Evolutionary conservation across 495 filamentous ascomycete genomes (phyloP).

Genomic region (Acidiella bohemica): DNA sequence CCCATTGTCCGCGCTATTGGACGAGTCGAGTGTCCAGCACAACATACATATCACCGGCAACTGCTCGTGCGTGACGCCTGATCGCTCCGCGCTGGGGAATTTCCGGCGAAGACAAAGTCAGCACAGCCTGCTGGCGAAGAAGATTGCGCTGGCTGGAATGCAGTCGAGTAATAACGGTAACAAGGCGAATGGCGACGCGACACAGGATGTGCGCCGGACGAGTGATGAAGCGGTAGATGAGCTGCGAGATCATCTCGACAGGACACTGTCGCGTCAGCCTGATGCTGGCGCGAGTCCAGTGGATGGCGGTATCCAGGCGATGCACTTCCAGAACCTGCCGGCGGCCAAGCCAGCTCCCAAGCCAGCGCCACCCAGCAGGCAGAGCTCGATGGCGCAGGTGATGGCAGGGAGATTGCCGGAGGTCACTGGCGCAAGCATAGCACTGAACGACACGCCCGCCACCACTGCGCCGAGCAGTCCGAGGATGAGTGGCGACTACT

Average conservation of each 20-base stretch:
- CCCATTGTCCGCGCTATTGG: too few species aligned
- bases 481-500: constrained; percentile 44
- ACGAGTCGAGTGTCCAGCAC: background rate
- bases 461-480: constrained; percentile 59
- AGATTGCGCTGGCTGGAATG: constrained; percentile 1
- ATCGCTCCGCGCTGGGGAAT: constrained; percentile 1
- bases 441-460: constrained; percentile 48
- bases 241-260: constrained; percentile 11
- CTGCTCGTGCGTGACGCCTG: constrained; percentile 10
- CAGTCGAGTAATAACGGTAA: background rate
- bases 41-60: constrained; percentile 10
- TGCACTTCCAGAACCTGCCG: background rate
- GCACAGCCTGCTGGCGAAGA: constrained; percentile 5
- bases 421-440: constrained; percentile 11
- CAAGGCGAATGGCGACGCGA: too few species aligned
- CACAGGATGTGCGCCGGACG: background rate
- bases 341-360: background rate
- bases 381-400: constrained; percentile 6
- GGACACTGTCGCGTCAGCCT: constrained; percentile 2
- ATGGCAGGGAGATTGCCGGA: constrained; percentile 8
- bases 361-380: too few species aligned
- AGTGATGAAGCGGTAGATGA: constrained; percentile 13
- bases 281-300: background rate
- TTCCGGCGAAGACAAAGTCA: constrained; percentile 12
- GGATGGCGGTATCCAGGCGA: background rate